Base-by-base conservation (phyloP, 2,329 filamentous ascomycete species). In the Xylaria polymorpha region DNA sequence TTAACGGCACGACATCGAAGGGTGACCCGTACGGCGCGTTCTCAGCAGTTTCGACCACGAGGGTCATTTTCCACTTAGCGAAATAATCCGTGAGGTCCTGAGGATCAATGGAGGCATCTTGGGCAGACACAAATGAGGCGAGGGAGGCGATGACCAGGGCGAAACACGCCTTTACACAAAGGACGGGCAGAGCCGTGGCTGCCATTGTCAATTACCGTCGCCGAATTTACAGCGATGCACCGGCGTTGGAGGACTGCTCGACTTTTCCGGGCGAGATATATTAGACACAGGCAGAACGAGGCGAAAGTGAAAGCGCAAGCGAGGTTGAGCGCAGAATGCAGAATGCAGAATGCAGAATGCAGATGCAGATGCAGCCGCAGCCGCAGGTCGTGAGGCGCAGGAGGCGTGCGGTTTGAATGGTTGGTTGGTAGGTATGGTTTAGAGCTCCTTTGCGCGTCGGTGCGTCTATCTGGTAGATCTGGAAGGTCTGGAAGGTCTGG, bases 161-260 rank as follows among this genome's bases (percentile, higher is more conserved):
- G 62, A 77, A 69, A 62, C 75, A 76, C 64, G 76, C 79, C 80
- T 82, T 82, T 60, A 48, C 69, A 67, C 73, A 64, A 69, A 75
- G 58, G 59, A 66, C 55, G 56, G 77, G 76, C 73, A 81, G 77
- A 78, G 77, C 81, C 79, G 77, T 80, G 78, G 77, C 80, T 77
- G 79, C 77, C 78, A 75, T 77, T 72, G 66, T 64, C 61, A 69
- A 69, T 63, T 66, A 57, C 25, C 59, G 67, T 63, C 61, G 61
- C 63, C 61, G 61, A 61, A 48, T 66, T 71, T 71, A 68, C 64
- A 68, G 72, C 71, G 66, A 72, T 72, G 63, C 67, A 53, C 67
- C 71, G 64, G 69, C 69, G 71, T 69, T 67, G 63, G 67, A 69
- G 73, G 53, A 67, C 68, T 68, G 57, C 29, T 57, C 37, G 44